Evolutionary conservation across 768 basidiomycete genomes (phyloP), one percentile per base, ranked within the genome.

Genomic region (Phanerochaete carnosa): DNA sequence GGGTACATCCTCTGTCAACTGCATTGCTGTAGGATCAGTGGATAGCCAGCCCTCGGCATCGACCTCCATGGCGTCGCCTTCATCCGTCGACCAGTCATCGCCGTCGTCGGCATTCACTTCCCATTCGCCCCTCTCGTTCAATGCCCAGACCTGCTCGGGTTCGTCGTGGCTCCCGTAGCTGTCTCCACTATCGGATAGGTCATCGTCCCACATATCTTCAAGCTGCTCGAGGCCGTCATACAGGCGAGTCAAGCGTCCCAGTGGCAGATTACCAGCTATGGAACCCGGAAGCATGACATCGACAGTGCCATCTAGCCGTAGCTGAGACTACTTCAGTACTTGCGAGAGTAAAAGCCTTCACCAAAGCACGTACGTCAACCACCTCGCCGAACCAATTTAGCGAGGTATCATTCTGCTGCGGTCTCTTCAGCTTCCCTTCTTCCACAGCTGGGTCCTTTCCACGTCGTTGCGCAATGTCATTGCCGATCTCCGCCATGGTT

Each of bases 381-480:
- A 97, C 94, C 76, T 96, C 92, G 25, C 95, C 95, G 57, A 92
- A 85, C 95, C 95, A 98, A 47, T 79, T 75, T 25, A 92, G 69
- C 49, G 75, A 70, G 8, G 72, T 68, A 65, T 80, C 80, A 55
- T 72, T 74, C 32, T 62, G 63, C 28, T 64, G 63, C 37, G 82
- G 80, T 55, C 79, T 73, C 55, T 76, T 72, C 16, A 88, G 80
- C 43, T 67, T 70, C 23, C 74, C 73, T 51, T 84, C 81, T 45
- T 72, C 67, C 3, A 71, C 64, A 28, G 65, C 66, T 15, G 72
- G 62, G 45, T 70, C 70, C 51, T 76, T 79, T 12, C 75, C 66
- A 29, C 74, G 75, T 39, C 80, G 77, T 57, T 76, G 74, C 37
- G 89, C 86, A 64, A 91, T 80, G 45, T 69, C 66, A 28, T 75